Base-by-base conservation (phyloP, 148 eudicot species). In the Camellia japonica region DNA sequence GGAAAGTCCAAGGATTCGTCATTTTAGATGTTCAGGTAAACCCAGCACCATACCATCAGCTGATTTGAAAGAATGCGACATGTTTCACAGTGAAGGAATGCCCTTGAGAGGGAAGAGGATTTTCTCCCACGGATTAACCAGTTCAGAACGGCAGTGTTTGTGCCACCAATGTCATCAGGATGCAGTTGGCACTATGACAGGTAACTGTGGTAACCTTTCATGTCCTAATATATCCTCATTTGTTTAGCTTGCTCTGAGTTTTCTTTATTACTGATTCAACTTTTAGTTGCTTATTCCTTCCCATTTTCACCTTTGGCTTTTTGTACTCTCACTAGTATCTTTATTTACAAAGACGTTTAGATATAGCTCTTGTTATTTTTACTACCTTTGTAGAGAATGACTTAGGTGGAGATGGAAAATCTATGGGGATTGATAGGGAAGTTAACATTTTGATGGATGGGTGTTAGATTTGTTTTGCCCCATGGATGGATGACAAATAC, bases 141-240 rank as follows among this genome's bases (percentile, higher is more conserved):
- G n/a, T 77, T 76, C 30, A 7, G 42, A 54, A 41, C 46, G 12
- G 62, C 47, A 43, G 13, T 63, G 19, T 30, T 7, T 42, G 18
- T 68, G 54, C 72, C 76, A 77, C 68, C 4, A 30, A 41, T 41
- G 49, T 56, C 49, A 51, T 12, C 71, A 52, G 55, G 80, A 82
- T 63, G 46, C 66, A 61, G 58, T 68, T 78, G 75, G 79, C 55
- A n/a, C n/a, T 72, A 54, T 66, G 41, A 18, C 73, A 42, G 78
- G 82, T 80, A 73, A 66, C 52, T 51, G 19, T 49, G 20, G 62
- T 65, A 77, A 30, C 47, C 55, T 65, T 77, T 7, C 61, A 15
- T 51, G 14, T 77, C 76, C 23, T 7, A 55, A 19, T 13, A 51
- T 60, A 56, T 73, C 23, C 12, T 55, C 19, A 52, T 7, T 49